These are phyloP conservation scores for Cladophialophora bantiana DNA, from an alignment of 2,329 filamentous ascomycete genomes.

Conservation along the genomic window DNA sequence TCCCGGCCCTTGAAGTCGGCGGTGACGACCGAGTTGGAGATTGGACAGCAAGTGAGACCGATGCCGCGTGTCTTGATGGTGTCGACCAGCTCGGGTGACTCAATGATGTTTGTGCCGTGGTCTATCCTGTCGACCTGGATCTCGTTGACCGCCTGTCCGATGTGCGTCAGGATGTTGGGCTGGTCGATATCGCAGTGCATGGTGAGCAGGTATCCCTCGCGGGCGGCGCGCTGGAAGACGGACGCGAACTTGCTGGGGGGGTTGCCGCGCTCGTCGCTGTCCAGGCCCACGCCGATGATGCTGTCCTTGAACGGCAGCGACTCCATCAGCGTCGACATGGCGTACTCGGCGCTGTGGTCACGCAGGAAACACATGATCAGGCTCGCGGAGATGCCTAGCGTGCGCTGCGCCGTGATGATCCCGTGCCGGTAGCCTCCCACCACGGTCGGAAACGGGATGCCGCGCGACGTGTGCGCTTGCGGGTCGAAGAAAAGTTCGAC, in stretches of 20 bases:
- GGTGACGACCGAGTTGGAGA: conserved; percentile 40
- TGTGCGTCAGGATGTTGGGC: conserved; percentile 56
- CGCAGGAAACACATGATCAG: conserved; percentile 76
- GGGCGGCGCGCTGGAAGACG: conserved; percentile 37
- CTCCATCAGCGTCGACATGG: conserved; percentile 39
- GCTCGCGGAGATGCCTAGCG: conserved; percentile 70
- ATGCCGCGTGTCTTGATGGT: conserved; percentile 28
- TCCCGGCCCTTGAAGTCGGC: conserved; percentile 37
- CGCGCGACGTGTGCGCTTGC: conserved; percentile 72
- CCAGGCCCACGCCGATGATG: conserved; percentile 41
- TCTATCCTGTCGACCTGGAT: conserved; percentile 41
- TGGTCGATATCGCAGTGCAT: conserved; percentile 62
- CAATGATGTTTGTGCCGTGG: conserved; percentile 41
- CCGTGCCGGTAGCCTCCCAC: conserved; percentile 69
- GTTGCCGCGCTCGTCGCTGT: conserved; percentile 39
- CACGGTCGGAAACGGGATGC: conserved; percentile 68
- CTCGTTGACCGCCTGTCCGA: conserved; percentile 45
- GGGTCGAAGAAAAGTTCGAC: conserved; percentile 84
- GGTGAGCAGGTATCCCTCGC: conserved; percentile 56
- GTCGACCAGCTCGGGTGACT: conserved; percentile 30
- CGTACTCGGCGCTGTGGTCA: conserved; percentile 38
- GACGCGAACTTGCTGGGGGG: conserved; percentile 39
- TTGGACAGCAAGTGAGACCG: conserved; percentile 40
- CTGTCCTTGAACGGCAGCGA: conserved; percentile 39
- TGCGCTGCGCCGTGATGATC: conserved; percentile 64